phyloP scores from a whole-genome alignment of 495 filamentous ascomycete genomes.

The Articulospora tetracladia region DNA sequence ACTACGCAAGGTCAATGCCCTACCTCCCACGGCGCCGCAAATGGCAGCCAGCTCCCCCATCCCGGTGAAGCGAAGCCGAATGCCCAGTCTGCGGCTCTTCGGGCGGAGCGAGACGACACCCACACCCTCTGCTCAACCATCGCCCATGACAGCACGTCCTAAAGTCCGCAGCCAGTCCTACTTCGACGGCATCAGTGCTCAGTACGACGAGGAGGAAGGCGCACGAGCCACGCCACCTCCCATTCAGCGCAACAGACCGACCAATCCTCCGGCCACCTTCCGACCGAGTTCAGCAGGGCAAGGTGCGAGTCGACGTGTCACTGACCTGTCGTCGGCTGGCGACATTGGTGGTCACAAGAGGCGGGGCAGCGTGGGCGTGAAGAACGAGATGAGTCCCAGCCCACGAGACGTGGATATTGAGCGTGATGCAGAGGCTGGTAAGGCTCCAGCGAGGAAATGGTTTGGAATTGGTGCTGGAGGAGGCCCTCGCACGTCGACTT shows the following conservation, averaged over 20 bases:
- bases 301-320: neutral
- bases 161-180: neutral
- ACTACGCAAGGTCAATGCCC: constrained; percentile 4
- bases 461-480: constrained; percentile 8
- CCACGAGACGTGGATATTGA: neutral
- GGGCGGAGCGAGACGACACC: constrained; percentile 1
- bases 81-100: constrained; percentile 2
- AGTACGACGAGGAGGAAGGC: constrained; percentile 7
- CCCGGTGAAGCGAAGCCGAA: neutral
- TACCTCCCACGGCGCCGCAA: neutral
- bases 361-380: constrained; percentile 2
- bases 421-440: neutral
- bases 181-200: neutral
- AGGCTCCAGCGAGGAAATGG: constrained; percentile 13
- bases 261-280: neutral
- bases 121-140: neutral
- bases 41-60: neutral
- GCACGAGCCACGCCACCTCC: constrained; percentile 23
- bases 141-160: neutral
- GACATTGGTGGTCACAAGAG: neutral
- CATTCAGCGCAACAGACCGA: constrained; percentile 15
- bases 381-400: neutral
- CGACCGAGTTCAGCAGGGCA: constrained; percentile 17
- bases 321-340: neutral
- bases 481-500: neutral